These are phyloP conservation scores for Solanum dulcamara DNA, from an alignment of 257 asterid species.

Conservation along the genomic window DNA sequence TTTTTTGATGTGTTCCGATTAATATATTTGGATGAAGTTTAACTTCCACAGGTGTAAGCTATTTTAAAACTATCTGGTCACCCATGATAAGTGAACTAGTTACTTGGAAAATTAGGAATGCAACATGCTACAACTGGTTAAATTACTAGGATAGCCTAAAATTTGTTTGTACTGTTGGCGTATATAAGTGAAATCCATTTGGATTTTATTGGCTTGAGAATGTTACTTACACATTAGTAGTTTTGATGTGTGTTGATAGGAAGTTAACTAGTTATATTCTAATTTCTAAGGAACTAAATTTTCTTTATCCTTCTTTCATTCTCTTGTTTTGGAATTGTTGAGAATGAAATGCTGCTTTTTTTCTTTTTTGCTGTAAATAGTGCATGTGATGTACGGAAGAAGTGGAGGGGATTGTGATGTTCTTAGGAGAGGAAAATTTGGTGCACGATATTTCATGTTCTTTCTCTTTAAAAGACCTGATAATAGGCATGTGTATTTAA, in stretches of 20 bases:
- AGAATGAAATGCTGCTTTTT: background rate
- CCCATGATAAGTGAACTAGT: background rate
- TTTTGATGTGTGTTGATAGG: background rate
- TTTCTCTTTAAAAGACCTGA: background rate
- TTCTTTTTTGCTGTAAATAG: background rate
- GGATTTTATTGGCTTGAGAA: background rate
- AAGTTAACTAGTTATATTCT: background rate
- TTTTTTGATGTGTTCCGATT: background rate
- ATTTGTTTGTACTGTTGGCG: background rate
- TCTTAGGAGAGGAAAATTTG: background rate
- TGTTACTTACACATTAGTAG: background rate
- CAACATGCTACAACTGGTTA: background rate
- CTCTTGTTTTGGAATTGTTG: background rate
- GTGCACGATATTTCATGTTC: background rate
- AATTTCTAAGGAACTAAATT: background rate
- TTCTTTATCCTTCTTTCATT: background rate
- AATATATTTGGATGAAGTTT: background rate
- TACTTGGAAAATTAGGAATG: background rate
- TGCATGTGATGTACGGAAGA: background rate
- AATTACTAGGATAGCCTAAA: background rate
- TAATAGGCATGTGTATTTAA: background rate
- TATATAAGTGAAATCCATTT: background rate
- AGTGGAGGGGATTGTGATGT: background rate
- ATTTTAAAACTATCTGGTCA: background rate
- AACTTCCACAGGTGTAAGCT: background rate